Evolutionary conservation across 2,329 filamentous ascomycete genomes (phyloP), one percentile per base, ranked within the genome.

Genomic region (Scytalidium sp.): DNA sequence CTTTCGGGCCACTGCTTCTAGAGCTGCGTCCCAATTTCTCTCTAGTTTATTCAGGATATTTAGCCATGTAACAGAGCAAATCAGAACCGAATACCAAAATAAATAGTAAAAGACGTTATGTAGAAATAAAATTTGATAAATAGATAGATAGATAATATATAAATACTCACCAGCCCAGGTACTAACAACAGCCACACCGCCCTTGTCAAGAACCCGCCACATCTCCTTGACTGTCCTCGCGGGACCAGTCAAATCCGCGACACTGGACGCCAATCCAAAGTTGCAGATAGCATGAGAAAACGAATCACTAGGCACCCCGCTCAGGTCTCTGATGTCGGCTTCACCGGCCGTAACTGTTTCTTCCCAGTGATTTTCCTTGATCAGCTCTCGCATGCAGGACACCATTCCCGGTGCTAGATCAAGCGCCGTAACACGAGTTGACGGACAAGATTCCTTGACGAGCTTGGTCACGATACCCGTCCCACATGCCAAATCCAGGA

Each of bases 381-480:
- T 50, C 0, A 80, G 83, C 20, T 76, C 61, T 27, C 46, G 13
- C 3, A 48, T 15, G 21, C 49, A 49, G 11, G 49, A 40, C 25
- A 83, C 72, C 93, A 97, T 96, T 56, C 90, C 85, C 0, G 88
- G 81, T 72, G 97, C 97, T 73, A 97, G 96, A 73, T 97, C 93
- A 47, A 88, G 86, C 62, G 96, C 89, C 32, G 87, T 94, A 57
- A 97, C 89, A 65, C 80, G 84, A 3, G 92, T 88, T 60, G 85
- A 77, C 19, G 82, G 79, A 72, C 95, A 91, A 63, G 80, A 73
- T 74, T 54, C 78, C 80, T 50, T 88, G 87, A 96, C 87, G 62
- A 93, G 89, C 74, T 96, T 95, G 52, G 93, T 92, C 64, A 97
- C 96, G 72, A 97, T 92, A 58, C 93, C 93, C 3, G 93, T 97